Conservation (phyloP, 1,284 basidiomycete species). For the Leccinum solheimii region DNA sequence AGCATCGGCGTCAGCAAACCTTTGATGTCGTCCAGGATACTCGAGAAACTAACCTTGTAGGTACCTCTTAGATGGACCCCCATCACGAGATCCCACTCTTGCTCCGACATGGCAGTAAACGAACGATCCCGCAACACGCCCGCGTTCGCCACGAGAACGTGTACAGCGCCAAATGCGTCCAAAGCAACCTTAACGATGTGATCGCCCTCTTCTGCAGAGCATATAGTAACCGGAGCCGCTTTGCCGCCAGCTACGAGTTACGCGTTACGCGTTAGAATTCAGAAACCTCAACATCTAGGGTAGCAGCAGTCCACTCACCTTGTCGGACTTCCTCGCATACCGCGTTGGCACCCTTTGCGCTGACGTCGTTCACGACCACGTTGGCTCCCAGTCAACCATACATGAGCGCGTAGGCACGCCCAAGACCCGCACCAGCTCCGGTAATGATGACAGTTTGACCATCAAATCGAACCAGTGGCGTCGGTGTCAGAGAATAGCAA, state of each 20-base stretch:
- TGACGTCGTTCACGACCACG: conserved; percentile 96
- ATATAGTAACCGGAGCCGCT: conserved; percentile 80
- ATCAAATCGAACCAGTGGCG: conserved; percentile 77
- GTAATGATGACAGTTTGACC: conserved; percentile 94
- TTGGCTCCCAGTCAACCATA: conserved; percentile 92
- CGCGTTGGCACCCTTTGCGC: conserved; percentile 76
- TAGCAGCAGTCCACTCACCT: conserved; percentile 43
- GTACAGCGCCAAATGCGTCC: conserved; percentile 87
- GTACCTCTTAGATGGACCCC: conserved; percentile 85
- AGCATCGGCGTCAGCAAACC: conserved; percentile 3
- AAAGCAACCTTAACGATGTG: conserved; percentile 86
- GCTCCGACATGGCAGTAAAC: conserved; percentile 85
- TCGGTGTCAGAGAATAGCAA: conserved; percentile 16
- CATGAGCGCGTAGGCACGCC: conserved; percentile 90
- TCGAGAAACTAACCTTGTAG: conserved; percentile 51
- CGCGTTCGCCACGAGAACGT: conserved; percentile 92
- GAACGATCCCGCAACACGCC: conserved; percentile 93
- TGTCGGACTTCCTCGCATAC: conserved; percentile 89
- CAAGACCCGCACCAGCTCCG: conserved; percentile 91
- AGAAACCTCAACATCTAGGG: background rate
- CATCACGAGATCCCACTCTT: conserved; percentile 94
- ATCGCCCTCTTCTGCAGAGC: conserved; percentile 91
- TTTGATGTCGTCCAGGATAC: background rate
- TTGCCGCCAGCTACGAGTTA: conserved; percentile 74
- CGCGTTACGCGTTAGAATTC: background rate